A percentile compares a stretch with the other conserved stretches of the same genome.
phyloP scores from a whole-genome alignment of 2,329 filamentous ascomycete genomes.

The Scytalidium sp. region DNA sequence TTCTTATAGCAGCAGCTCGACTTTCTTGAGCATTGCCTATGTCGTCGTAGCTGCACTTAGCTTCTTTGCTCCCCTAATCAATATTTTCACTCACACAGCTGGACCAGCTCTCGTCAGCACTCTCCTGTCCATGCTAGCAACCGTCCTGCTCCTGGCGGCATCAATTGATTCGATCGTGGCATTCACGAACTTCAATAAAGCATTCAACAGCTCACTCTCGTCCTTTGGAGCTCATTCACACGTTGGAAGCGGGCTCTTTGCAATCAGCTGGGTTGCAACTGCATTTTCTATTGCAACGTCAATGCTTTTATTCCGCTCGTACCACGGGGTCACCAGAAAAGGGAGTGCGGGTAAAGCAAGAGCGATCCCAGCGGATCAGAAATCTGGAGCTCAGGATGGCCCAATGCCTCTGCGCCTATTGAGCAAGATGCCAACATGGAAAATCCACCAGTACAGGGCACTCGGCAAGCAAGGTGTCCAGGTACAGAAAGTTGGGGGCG shows the following conservation, averaged over 20 bases:
- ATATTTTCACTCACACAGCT: constrained; percentile 74
- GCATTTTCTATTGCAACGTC: constrained; percentile 24
- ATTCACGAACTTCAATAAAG: constrained; percentile 63
- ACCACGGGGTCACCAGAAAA: constrained; percentile 26
- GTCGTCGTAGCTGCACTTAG: constrained; percentile 72
- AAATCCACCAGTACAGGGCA: constrained; percentile 51
- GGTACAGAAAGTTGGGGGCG: constrained; percentile 29
- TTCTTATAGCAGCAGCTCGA: constrained; percentile 69
- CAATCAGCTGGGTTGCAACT: constrained; percentile 84
- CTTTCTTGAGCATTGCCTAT: constrained; percentile 79
- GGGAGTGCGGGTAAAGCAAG: constrained; percentile 19
- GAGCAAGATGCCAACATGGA: constrained; percentile 26
- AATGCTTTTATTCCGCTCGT: constrained; percentile 25
- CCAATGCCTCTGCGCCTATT: constrained; percentile 32
- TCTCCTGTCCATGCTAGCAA: constrained; percentile 65
- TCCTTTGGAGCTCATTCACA: constrained; percentile 71
- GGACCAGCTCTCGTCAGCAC: constrained; percentile 75
- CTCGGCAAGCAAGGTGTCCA: constrained; percentile 46
- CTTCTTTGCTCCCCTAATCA: constrained; percentile 75
- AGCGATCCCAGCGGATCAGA: constrained; percentile 31
- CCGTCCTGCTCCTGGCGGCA: constrained; percentile 61
- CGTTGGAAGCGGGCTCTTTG: constrained; percentile 83
- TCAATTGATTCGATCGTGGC: constrained; percentile 67
- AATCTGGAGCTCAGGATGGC: constrained; percentile 24
- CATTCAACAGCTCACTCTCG: constrained; percentile 71